Evolutionary conservation across 495 filamentous ascomycete genomes (phyloP), one percentile per base, ranked within the genome.

Genomic region (Tuber melanosporum): DNA sequence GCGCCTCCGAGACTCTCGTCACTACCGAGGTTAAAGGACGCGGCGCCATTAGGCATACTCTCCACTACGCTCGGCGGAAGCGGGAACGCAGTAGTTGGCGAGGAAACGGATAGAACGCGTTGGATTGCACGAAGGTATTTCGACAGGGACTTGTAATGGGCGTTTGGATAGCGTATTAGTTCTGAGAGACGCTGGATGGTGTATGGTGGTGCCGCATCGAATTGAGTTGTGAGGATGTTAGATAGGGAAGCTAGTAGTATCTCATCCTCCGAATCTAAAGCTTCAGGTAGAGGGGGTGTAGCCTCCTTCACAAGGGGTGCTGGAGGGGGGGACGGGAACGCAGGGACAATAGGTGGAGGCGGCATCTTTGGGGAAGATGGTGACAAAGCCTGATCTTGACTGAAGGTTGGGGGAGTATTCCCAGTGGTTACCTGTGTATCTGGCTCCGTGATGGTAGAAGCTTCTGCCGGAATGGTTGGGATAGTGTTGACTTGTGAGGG

Each of bases 1-100:
- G 96, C 95, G 15, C 95, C 95, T 57, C 95, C 95, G 10, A 99
- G 86, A 26, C 90, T 92, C 81, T 98, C 95, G 83, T 97, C 94
- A 73, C 91, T 92, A 0, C 93, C 94, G 8, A 93, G 84, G 12
- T 84, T 82, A 1, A 83, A 79, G 57, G 57, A 66, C 0, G 77
- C 52, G 5, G 73, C 52, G 69, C 77, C 71, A 12, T 85, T 82
- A 15, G 82, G 77, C 80, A 73, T 76, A 71, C 75, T 80, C 66
- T 88, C 86, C n/a, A 86, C 85, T 3, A 88, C 82, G 4, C 90
- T 89, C 0, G 87, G 87, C 0, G 91, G 92, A 7, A 98, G 89
- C 0, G 96, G 95, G 84, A 97, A 99, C 26, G 90, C 86, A 72
- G 93, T 90, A 9, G 90, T 88, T 42, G 89, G 88, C 73, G 91